These are phyloP conservation scores for Aspergillus nanangensis DNA, from an alignment of 495 filamentous ascomycete species.

Conservation along the genomic window DNA sequence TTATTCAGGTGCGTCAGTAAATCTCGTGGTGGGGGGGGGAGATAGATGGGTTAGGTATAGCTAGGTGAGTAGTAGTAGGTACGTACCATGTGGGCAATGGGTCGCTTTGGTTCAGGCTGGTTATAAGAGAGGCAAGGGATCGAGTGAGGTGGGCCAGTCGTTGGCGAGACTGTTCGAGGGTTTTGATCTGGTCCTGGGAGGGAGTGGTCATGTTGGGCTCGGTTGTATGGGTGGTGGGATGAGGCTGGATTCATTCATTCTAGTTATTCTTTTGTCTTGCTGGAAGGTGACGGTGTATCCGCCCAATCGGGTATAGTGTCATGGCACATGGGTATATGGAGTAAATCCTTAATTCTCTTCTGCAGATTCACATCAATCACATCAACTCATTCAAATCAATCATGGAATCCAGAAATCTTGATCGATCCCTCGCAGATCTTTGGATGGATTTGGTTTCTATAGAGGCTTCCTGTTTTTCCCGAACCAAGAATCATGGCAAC, in stretches of 20 bases:
- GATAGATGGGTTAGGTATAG: no score
- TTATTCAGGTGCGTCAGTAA: conserved; percentile 1
- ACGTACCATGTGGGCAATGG: conserved; percentile 58
- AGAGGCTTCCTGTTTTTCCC: no score
- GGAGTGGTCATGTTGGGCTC: conserved; percentile 27
- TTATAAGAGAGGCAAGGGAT: conserved; percentile 59
- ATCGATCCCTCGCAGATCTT: no score
- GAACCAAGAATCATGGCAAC: no score
- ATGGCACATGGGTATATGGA: no score
- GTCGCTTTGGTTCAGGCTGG: conserved; percentile 47
- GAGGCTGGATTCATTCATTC: neutral
- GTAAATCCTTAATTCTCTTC: neutral
- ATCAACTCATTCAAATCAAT: no score
- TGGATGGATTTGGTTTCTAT: no score
- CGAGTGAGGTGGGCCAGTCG: conserved; percentile 64
- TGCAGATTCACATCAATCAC: no score
- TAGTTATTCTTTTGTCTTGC: no score
- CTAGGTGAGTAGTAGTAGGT: neutral
- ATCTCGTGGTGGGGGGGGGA: neutral
- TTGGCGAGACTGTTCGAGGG: conserved; percentile 70
- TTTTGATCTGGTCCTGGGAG: conserved; percentile 59
- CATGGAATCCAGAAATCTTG: no score
- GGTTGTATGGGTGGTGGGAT: neutral
- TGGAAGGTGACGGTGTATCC: no score
- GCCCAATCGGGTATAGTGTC: no score